These are phyloP conservation scores for Tuctoria greenei DNA, from an alignment of 176 grass and related monocot genomes.

Conservation along the genomic window DNA sequence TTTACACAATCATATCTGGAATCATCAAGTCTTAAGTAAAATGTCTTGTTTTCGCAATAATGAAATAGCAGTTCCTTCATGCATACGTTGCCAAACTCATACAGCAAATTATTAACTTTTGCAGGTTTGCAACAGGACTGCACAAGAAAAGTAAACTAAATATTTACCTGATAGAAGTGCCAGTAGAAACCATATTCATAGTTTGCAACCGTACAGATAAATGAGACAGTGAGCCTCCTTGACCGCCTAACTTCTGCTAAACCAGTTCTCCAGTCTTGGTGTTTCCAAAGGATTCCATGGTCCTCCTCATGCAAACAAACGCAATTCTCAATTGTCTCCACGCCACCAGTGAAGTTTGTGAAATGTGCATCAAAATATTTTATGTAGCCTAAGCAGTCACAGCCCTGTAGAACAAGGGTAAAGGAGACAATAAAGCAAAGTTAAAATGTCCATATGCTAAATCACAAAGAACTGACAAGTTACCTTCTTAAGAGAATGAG, in stretches of 20 bases:
- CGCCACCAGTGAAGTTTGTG: constrained; percentile 90
- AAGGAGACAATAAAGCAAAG: constrained; percentile 25
- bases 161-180: constrained; percentile 96
- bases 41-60: not conserved
- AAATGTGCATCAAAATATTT: constrained; percentile 99
- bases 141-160: not conserved
- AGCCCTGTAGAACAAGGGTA: constrained; percentile 60
- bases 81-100: constrained; percentile 17
- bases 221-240: constrained; percentile 94
- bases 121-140: not conserved
- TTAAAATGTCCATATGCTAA: not conserved
- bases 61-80: not conserved
- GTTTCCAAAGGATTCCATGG: constrained; percentile 98
- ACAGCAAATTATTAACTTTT: not conserved
- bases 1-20: not conserved
- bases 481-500: constrained; percentile 98
- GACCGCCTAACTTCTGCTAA: constrained; percentile 97
- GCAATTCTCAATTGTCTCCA: constrained; percentile 99
- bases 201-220: constrained; percentile 99
- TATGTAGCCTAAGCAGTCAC: constrained; percentile 96
- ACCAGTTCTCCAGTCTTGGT: constrained; percentile 99
- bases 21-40: not conserved
- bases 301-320: constrained; percentile 99
- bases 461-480: constrained; percentile 4
- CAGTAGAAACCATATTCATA: constrained; percentile 99